Evolutionary conservation across 441 rosid genomes (phyloP).

Genomic region (Arabidopsis hybrid): DNA sequence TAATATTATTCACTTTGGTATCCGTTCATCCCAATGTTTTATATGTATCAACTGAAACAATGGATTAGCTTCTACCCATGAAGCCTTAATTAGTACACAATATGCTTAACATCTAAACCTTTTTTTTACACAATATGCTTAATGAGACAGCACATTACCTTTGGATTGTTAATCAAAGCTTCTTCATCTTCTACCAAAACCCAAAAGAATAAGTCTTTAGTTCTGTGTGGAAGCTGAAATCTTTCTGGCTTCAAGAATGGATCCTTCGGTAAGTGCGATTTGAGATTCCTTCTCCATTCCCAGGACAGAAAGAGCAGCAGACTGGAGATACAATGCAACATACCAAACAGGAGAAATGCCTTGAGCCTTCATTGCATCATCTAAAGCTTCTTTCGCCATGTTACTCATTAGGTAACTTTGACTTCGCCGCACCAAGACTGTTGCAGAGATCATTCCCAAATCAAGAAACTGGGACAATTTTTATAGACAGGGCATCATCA

Average conservation of each 20-base stretch:
- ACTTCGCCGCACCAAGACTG: conserved; percentile 79
- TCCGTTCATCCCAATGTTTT: background rate
- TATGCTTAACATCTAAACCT: conserved; percentile 25
- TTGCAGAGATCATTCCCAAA: conserved; percentile 82
- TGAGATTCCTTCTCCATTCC: conserved; percentile 84
- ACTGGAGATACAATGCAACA: conserved; percentile 78
- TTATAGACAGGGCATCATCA: conserved; percentile 20
- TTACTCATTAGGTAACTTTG: conserved; percentile 70
- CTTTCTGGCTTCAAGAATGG: conserved; percentile 68
- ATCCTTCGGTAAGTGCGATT: conserved; percentile 71
- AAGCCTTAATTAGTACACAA: conserved; percentile 22
- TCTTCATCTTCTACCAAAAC: conserved; percentile 14
- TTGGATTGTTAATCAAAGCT: conserved; percentile 1
- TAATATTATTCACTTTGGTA: conserved; percentile 12
- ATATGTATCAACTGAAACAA: conserved; percentile 34
- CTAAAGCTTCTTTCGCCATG: conserved; percentile 72
- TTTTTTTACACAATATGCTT: conserved; percentile 24
- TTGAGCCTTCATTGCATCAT: conserved; percentile 83
- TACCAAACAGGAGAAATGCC: conserved; percentile 83
- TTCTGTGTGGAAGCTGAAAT: conserved; percentile 37
- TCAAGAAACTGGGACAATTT: conserved; percentile 67
- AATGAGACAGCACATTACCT: background rate
- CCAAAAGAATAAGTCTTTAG: background rate
- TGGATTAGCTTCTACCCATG: conserved; percentile 18
- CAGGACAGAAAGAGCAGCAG: conserved; percentile 64